Evolutionary conservation across 768 basidiomycete genomes (phyloP).

Genomic region (Termitomyces sp.): DNA sequence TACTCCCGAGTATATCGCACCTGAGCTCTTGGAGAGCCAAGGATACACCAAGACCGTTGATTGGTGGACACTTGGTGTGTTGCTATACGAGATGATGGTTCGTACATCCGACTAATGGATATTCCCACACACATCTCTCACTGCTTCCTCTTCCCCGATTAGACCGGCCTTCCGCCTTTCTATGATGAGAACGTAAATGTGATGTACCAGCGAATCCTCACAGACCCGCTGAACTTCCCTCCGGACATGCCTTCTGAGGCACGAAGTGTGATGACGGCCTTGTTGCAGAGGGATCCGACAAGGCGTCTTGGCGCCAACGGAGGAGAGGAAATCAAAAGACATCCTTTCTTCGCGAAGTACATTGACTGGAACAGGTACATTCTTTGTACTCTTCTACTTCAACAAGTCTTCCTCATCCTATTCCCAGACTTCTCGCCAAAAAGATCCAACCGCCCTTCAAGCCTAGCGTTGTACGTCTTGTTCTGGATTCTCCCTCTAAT

Average conservation of each 20-base stretch:
- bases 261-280: slow-evolving; percentile 79
- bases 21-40: slow-evolving; percentile 92
- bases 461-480: slow-evolving; percentile 78
- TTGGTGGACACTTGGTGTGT: slow-evolving; percentile 98
- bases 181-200: slow-evolving; percentile 99
- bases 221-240: slow-evolving; percentile 91
- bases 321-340: slow-evolving; percentile 93
- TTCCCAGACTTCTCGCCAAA: slow-evolving; percentile 71
- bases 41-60: slow-evolving; percentile 99
- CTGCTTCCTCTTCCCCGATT: neutral
- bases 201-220: slow-evolving; percentile 94
- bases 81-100: slow-evolving; percentile 97
- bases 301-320: slow-evolving; percentile 88
- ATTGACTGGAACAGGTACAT: slow-evolving; percentile 84
- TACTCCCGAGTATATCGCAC: slow-evolving; percentile 98
- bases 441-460: slow-evolving; percentile 98
- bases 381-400: neutral
- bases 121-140: neutral
- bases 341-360: slow-evolving; percentile 92
- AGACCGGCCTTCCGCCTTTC: slow-evolving; percentile 97
- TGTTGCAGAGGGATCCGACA: slow-evolving; percentile 86
- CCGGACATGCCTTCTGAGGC: slow-evolving; percentile 87
- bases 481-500: neutral
- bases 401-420: neutral
- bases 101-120: slow-evolving; percentile 15